These are phyloP conservation scores for Diaporthe longicolla DNA, from an alignment of 2,329 filamentous ascomycete species.

Conservation along the genomic window DNA sequence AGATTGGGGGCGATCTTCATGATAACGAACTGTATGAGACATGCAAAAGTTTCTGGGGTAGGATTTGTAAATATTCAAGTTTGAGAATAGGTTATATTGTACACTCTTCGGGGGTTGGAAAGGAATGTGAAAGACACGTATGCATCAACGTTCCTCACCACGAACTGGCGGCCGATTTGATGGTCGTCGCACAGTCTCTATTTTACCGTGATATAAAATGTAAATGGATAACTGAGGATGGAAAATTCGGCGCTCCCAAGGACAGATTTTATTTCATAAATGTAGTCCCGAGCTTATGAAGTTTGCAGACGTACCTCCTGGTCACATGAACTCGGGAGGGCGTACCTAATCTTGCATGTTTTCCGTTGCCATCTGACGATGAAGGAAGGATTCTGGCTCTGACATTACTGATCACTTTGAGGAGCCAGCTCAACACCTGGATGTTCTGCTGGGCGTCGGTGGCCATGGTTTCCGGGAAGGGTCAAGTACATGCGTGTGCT, in stretches of 20 bases:
- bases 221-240: not conserved
- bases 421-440: not conserved
- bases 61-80: not conserved
- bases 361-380: not conserved
- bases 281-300: no score
- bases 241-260: not conserved
- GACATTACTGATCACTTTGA: fast-evolving
- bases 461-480: not conserved
- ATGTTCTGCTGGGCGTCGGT: not conserved
- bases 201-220: no score
- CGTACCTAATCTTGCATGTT: not conserved
- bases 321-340: not conserved
- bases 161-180: not conserved
- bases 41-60: not conserved
- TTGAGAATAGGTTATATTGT: not conserved
- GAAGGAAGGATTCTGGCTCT: not conserved
- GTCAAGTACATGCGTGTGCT: not conserved
- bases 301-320: not conserved
- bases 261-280: no score
- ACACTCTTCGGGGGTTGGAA: not conserved
- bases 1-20: not conserved
- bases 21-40: slow-evolving; percentile 19
- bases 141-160: not conserved
- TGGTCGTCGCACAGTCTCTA: not conserved
- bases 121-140: not conserved